Percentiles rank a stretch among this genome's conserved stretches.
phyloP scores from a whole-genome alignment of 495 filamentous ascomycete genomes.

The Neurospora sublineolata region DNA sequence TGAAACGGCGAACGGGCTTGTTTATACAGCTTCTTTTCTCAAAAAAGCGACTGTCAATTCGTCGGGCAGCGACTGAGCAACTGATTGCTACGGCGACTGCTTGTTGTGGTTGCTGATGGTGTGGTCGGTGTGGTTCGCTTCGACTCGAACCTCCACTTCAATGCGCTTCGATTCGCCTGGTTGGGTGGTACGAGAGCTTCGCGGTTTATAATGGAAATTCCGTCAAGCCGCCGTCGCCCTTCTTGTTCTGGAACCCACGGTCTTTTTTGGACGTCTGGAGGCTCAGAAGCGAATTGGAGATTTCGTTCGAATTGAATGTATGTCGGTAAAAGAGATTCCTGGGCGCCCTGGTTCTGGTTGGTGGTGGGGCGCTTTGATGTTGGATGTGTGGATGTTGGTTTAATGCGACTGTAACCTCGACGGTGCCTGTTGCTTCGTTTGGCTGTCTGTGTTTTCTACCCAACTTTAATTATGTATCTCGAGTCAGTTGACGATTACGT shows the following conservation, averaged over 20 bases:
- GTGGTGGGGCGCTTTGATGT: background rate
- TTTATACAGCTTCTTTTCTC: background rate
- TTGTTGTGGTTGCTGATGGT: background rate
- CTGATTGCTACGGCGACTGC: background rate
- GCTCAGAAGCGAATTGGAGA: background rate
- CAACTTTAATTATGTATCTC: background rate
- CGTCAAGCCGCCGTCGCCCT: background rate
- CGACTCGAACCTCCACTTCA: background rate
- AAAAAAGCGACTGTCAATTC: background rate
- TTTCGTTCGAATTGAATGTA: background rate
- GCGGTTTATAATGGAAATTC: background rate
- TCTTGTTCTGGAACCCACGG: background rate
- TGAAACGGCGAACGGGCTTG: background rate
- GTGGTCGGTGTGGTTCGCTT: background rate
- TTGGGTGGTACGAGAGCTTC: background rate
- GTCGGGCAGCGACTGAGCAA: background rate
- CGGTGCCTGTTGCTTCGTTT: background rate
- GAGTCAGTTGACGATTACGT: background rate
- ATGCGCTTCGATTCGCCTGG: background rate
- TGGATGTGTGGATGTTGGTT: background rate
- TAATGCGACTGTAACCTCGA: background rate
- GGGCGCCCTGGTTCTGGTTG: background rate
- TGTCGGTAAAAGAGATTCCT: background rate
- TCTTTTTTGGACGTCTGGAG: background rate
- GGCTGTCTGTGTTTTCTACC: background rate